Evolutionary conservation across 2,329 filamentous ascomycete species (phyloP).

Genomic region (Exophiala viscosa): DNA sequence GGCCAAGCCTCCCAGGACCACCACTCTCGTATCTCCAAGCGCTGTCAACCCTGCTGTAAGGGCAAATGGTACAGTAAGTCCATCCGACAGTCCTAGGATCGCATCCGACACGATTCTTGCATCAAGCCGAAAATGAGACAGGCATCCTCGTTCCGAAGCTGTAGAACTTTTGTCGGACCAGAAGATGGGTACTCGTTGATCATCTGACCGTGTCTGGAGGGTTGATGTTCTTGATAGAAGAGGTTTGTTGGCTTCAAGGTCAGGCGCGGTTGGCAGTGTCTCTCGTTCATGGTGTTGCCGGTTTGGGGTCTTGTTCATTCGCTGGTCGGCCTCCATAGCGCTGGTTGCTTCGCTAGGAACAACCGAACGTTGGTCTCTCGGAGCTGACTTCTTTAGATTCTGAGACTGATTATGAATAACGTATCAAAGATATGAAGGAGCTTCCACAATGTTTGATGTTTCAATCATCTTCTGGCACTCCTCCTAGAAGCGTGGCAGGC

Average conservation of each 20-base stretch:
- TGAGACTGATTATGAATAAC: no score
- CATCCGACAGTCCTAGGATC: slow-evolving; percentile 74
- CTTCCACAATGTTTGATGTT: no score
- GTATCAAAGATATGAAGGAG: no score
- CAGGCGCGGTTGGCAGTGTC: slow-evolving; percentile 19
- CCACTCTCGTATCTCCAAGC: slow-evolving; percentile 61
- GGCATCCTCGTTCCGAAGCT: slow-evolving; percentile 4
- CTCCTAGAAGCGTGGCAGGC: no score
- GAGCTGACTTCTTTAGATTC: no score
- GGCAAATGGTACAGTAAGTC: slow-evolving; percentile 75
- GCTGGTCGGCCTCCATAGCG: not conserved
- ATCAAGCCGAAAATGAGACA: slow-evolving; percentile 13
- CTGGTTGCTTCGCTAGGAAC: no score
- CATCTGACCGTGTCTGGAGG: slow-evolving; percentile 5
- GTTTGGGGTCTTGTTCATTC: not conserved
- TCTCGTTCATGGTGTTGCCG: slow-evolving; percentile 4
- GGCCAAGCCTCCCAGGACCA: slow-evolving; percentile 69
- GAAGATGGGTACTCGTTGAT: slow-evolving; percentile 1
- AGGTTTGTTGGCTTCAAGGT: slow-evolving; percentile 19
- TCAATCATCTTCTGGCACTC: no score
- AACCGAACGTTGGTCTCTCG: no score
- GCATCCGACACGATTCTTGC: slow-evolving; percentile 45
- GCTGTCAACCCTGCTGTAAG: slow-evolving; percentile 65
- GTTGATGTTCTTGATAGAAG: slow-evolving; percentile 19
- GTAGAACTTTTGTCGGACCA: slow-evolving; percentile 13